These are phyloP conservation scores for Podila horticola DNA, from an alignment of 192 early-diverging fungal species.

Conservation along the genomic window DNA sequence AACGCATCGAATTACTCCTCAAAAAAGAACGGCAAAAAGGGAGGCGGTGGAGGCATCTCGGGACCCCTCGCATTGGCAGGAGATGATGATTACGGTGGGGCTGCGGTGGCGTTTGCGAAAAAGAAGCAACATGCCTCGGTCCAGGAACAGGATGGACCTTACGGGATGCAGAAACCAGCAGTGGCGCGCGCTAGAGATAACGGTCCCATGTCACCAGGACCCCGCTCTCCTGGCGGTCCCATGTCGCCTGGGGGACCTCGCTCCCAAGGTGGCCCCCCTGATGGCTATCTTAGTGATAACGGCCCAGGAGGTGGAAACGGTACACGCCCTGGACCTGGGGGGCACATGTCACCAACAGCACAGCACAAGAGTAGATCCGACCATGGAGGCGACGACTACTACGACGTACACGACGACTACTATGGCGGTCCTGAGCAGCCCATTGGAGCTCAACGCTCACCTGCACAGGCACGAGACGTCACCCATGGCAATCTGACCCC, in stretches of 20 bases:
- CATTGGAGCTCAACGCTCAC: constrained; percentile 14
- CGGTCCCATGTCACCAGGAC: background rate
- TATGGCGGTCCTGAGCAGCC: constrained; percentile 4
- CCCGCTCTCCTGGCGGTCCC: background rate
- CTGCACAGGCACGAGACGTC: background rate
- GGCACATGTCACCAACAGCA: too few relatives aligned
- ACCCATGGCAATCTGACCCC: constrained; percentile 16
- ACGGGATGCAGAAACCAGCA: background rate
- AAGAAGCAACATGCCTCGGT: background rate
- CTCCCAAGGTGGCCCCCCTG: background rate
- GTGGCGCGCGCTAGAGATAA: background rate
- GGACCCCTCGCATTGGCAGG: constrained; percentile 31
- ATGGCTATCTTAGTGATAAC: too few relatives aligned
- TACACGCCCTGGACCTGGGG: too few relatives aligned
- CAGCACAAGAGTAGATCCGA: background rate
- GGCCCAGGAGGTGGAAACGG: too few relatives aligned
- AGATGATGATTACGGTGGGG: background rate
- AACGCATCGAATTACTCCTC: constrained; percentile 23
- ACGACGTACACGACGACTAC: constrained; percentile 20
- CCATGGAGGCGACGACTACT: constrained; percentile 20
- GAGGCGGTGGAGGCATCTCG: constrained; percentile 14
- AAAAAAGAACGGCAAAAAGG: constrained; percentile 11
- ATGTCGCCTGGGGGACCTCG: background rate
- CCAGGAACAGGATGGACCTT: background rate
- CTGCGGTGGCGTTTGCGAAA: background rate